Base-by-base conservation (phyloP, 1,284 basidiomycete species). In the Psilocybe mexicana region DNA sequence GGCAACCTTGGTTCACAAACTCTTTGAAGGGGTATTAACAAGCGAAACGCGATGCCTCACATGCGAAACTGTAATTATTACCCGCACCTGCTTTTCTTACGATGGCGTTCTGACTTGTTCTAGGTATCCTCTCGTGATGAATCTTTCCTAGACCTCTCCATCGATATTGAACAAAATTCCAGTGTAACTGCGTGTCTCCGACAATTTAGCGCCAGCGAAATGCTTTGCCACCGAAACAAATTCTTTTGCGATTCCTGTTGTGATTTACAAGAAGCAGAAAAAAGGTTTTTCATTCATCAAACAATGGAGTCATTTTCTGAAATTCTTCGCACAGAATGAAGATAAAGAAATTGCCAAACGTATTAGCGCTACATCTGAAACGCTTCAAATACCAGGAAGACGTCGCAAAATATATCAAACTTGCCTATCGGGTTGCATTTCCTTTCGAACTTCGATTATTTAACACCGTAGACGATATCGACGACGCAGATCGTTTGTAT, bases 201-300 rank as follows among this genome's bases (percentile, higher is more conserved):
- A 47, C 93, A 96, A 71, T 99, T 99, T 72, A 96, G 94, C 67
- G 94, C 95, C 42, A 94, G 91, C 70, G 97, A 99, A 75, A 99
- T 98, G 95, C 84, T 99, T 18, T 96, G 94, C 67, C 93, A 96
- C 69, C 91, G 87, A 71, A 98, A 99, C 82, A 99, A 98, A 76
- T 99, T 98, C 74, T 98, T 95, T 74, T 99, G 96, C 72, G 97
- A 99, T 74, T 86, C 89, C 14, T 99, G 96, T 74, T 96, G 95
- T 67, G 94, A 95, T 52, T 75, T 98, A 25, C 96, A 98, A 72
- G 97, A 99, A 74, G 96, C 97, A 0, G 96, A 99, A 78, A 96
- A 97, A 79, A 83, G 96, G 93, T 93, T 61, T 63, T 86, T 42
- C 55, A 55, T 43, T 61, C 30, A 33, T 36, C 18, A 46, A n/a